A percentile compares a stretch with the other conserved stretches of the same genome.
Evolutionary conservation across 108 stramenopile genomes (phyloP).

Genomic region (Pseudonitzschia multistriata): DNA sequence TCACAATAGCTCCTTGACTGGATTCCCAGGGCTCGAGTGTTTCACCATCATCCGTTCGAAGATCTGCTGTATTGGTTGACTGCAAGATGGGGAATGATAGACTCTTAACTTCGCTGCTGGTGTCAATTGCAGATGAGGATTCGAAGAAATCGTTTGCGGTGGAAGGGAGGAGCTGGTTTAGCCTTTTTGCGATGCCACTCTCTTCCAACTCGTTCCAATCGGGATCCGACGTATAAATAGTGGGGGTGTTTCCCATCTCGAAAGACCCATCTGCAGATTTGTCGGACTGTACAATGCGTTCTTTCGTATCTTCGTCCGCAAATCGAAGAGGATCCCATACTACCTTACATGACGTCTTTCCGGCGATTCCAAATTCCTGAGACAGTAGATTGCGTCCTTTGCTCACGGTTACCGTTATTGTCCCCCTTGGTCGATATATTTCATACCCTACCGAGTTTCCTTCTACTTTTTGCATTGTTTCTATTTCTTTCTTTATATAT

Average conservation of each 20-base stretch:
- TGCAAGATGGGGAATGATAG: conserved; percentile 65
- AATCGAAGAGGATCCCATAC: conserved; percentile 59
- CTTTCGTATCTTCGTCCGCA: conserved; percentile 30
- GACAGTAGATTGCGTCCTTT: conserved; percentile 66
- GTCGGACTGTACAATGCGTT: conserved; percentile 40
- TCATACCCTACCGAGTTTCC: conserved; percentile 45
- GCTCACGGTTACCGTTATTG: conserved; percentile 43
- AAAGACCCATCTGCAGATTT: conserved; percentile 46
- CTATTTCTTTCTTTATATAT: conserved; percentile 59
- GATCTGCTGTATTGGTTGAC: conserved; percentile 53
- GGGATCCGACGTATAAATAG: conserved; percentile 61
- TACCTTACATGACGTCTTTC: conserved; percentile 61
- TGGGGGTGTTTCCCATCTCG: conserved; percentile 57
- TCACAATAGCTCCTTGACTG: conserved; percentile 62
- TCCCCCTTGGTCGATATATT: conserved; percentile 63
- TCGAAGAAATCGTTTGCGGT: conserved; percentile 30
- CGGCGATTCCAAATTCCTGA: conserved; percentile 69
- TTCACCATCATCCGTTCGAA: not conserved
- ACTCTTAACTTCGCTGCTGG: not conserved
- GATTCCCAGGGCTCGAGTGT: conserved; percentile 50
- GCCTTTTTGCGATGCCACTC: conserved; percentile 53
- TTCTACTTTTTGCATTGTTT: conserved; percentile 47
- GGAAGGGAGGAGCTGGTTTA: conserved; percentile 59
- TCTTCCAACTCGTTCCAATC: conserved; percentile 50
- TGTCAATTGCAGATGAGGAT: not conserved